phyloP scores from a whole-genome alignment of 495 filamentous ascomycete genomes.

The Trichocladium uniseriatum region DNA sequence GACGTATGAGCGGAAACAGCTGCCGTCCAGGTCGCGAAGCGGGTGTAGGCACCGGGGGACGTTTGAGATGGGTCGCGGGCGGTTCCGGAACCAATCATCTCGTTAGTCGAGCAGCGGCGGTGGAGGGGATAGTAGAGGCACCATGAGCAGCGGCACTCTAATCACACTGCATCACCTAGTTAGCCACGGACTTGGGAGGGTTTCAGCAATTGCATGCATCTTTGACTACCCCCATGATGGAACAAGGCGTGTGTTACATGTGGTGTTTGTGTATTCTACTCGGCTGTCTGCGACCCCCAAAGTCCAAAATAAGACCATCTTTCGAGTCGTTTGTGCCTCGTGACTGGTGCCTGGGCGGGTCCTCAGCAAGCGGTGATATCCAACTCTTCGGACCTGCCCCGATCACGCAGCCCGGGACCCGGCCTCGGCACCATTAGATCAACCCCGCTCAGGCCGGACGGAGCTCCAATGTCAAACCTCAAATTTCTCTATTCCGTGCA shows the following conservation, averaged over 20 bases:
- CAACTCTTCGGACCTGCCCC: no score
- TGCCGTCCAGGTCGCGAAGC: neutral
- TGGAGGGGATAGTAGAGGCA: conserved; percentile 8
- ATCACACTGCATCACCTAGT: conserved; percentile 18
- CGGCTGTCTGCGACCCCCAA: no score
- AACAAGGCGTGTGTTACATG: neutral
- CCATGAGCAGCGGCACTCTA: conserved; percentile 11
- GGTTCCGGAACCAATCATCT: neutral
- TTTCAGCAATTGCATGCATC: conserved; percentile 17
- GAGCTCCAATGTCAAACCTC: no score
- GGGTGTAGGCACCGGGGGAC: neutral
- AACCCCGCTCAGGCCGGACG: no score
- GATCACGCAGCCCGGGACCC: no score
- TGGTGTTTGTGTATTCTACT: neutral
- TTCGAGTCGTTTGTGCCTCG: no score
- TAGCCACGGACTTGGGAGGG: conserved; percentile 10
- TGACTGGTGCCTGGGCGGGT: no score
- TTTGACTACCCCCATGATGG: conserved; percentile 5
- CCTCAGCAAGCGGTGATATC: no score
- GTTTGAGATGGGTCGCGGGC: neutral
- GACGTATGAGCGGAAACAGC: neutral
- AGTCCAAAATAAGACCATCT: no score
- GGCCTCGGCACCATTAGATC: no score
- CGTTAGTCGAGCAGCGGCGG: neutral
- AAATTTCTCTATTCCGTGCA: no score